These are phyloP conservation scores for Boechera stricta DNA, from an alignment of 345 rosid species.

Conservation along the genomic window DNA sequence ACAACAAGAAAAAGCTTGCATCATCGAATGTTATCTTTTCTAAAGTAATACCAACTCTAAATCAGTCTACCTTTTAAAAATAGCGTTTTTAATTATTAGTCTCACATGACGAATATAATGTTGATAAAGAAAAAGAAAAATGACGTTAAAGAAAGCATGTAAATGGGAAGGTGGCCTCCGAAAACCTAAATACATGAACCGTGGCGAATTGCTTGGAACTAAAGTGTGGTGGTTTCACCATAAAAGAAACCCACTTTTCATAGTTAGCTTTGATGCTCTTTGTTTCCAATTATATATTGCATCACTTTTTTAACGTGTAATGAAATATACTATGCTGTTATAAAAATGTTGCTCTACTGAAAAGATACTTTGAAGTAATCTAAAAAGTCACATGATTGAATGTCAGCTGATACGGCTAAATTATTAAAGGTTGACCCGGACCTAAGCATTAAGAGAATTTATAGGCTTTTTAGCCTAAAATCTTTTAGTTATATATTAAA, in stretches of 20 bases:
- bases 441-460: too few species aligned
- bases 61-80: conserved; percentile 29
- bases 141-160: conserved; percentile 34
- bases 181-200: conserved; percentile 28
- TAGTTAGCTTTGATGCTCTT: conserved; percentile 13
- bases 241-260: conserved; percentile 23
- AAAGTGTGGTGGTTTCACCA: conserved; percentile 14
- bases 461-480: too few species aligned
- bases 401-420: too few species aligned
- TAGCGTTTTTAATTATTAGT: neutral
- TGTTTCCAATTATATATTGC: conserved; percentile 17
- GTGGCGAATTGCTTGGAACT: conserved; percentile 40
- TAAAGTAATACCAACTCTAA: conserved; percentile 30
- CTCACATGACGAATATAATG: conserved; percentile 24
- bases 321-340: conserved; percentile 6
- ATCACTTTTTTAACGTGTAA: neutral
- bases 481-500: too few species aligned
- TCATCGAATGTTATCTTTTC: conserved; percentile 20
- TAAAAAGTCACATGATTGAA: too few species aligned
- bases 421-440: too few species aligned
- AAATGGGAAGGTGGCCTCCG: conserved; percentile 40
- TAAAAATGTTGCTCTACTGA: too few species aligned
- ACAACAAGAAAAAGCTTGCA: conserved; percentile 18
- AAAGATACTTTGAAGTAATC: too few species aligned
- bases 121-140: conserved; percentile 9